Conservation (phyloP, 352 stramenopile genomes). For the Sclerospora graminicola region DNA sequence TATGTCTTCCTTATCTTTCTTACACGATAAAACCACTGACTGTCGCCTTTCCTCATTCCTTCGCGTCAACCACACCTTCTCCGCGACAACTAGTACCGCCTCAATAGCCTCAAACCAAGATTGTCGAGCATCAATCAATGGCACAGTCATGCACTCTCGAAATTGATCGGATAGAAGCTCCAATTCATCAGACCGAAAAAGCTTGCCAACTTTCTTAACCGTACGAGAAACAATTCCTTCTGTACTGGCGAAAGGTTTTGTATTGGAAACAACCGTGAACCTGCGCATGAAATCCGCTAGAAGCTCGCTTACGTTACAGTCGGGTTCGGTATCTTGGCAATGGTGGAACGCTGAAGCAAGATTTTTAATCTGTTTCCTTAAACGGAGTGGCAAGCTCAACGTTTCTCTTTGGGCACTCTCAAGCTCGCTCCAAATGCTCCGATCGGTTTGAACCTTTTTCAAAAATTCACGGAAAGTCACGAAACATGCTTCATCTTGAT, state of each 20-base stretch:
- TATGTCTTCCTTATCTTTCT: conserved; percentile 4
- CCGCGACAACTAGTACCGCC: conserved; percentile 1
- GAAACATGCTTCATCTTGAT: conserved; percentile 7
- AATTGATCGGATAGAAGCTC: conserved; percentile 11
- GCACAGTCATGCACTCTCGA: conserved; percentile 5
- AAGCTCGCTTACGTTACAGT: background rate
- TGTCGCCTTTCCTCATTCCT: conserved; percentile 8
- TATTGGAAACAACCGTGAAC: conserved; percentile 9
- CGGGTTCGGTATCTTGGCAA: background rate
- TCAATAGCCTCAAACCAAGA: conserved; percentile 19
- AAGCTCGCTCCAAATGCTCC: conserved; percentile 12
- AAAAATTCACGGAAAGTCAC: conserved; percentile 4
- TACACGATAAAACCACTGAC: conserved; percentile 3
- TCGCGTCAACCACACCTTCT: conserved; percentile 1
- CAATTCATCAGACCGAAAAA: background rate
- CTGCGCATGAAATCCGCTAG: conserved; percentile 11
- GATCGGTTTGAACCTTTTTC: conserved; percentile 7
- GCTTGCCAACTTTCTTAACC: conserved; percentile 1
- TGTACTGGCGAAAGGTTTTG: background rate
- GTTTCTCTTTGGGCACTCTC: conserved; percentile 4
- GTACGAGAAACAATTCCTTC: conserved; percentile 1
- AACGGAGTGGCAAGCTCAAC: conserved; percentile 12
- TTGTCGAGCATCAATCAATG: conserved; percentile 8
- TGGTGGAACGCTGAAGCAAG: conserved; percentile 12
- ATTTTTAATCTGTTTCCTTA: conserved; percentile 22